phyloP scores from a whole-genome alignment of 768 basidiomycete genomes.

The Termitomyces sp. region DNA sequence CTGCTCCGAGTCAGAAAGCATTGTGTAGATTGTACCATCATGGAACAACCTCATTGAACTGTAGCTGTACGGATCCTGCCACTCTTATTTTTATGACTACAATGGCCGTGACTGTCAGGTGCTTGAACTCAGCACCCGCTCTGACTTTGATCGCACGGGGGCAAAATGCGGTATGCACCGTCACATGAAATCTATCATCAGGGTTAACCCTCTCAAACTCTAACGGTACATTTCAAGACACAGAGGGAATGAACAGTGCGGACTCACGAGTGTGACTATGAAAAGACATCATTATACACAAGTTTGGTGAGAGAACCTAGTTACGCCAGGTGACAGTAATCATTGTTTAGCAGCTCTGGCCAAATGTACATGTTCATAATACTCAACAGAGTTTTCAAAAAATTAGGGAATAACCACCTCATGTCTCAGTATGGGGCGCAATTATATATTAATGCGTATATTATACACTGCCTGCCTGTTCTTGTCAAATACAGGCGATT shows the following conservation, averaged over 20 bases:
- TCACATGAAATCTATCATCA: not conserved
- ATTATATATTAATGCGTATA: not conserved
- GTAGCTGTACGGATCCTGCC: too few species aligned
- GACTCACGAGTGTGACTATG: not conserved
- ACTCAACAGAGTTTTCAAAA: not conserved
- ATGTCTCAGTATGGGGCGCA: not conserved
- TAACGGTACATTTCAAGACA: not conserved
- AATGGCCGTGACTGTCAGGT: not conserved
- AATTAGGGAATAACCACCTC: not conserved
- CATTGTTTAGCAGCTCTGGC: conserved; percentile 17
- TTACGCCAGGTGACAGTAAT: not conserved
- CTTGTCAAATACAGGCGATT: conserved; percentile 15
- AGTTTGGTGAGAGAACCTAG: not conserved
- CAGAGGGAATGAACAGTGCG: too few species aligned
- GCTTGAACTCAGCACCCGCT: not conserved
- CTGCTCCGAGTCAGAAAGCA: conserved; percentile 6
- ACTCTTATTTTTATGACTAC: not conserved
- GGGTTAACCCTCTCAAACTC: not conserved
- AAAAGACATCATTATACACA: not conserved
- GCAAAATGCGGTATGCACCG: not conserved
- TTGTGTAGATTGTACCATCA: conserved; percentile 4
- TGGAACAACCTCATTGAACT: not conserved
- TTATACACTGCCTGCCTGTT: not conserved
- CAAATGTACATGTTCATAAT: not conserved
- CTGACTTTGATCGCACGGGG: not conserved